These are phyloP conservation scores for Penicillium subrubescens DNA, from an alignment of 495 filamentous ascomycete species.

Conservation along the genomic window DNA sequence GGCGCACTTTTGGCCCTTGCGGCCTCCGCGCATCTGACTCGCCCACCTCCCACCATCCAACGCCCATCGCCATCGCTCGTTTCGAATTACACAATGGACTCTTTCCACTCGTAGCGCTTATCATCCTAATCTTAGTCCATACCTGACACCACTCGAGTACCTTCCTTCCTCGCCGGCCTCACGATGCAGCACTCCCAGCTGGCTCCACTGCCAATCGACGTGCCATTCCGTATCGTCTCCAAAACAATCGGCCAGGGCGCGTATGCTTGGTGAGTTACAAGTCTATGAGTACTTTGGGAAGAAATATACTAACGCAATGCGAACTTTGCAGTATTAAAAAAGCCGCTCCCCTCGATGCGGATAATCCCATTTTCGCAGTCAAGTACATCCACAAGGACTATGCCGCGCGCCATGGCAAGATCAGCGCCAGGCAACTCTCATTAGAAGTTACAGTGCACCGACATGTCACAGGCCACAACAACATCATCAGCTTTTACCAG, in stretches of 20 bases:
- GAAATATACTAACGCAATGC: slow-evolving; percentile 4
- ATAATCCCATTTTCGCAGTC: slow-evolving; percentile 85
- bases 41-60: slow-evolving; percentile 6
- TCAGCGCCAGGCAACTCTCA: slow-evolving; percentile 82
- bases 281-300: not conserved
- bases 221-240: slow-evolving; percentile 93
- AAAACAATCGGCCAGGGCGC: slow-evolving; percentile 95
- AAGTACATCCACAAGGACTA: slow-evolving; percentile 99
- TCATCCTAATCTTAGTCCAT: slow-evolving; percentile 1
- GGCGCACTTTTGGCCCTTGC: slow-evolving; percentile 9
- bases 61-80: slow-evolving; percentile 6
- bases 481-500: slow-evolving; percentile 90
- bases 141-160: not conserved
- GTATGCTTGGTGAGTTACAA: slow-evolving; percentile 82
- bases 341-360: slow-evolving; percentile 69
- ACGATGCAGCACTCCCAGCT: slow-evolving; percentile 77
- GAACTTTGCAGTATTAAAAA: slow-evolving; percentile 90
- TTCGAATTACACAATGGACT: slow-evolving; percentile 4
- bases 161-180: not conserved
- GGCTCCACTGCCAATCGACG: slow-evolving; percentile 78
- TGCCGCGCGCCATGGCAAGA: slow-evolving; percentile 82
- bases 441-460: slow-evolving; percentile 89
- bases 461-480: slow-evolving; percentile 83
- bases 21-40: slow-evolving; percentile 13
- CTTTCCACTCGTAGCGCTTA: not conserved